phyloP scores from a whole-genome alignment of 257 asterid genomes.

The Nicotiana benthamiana region DNA sequence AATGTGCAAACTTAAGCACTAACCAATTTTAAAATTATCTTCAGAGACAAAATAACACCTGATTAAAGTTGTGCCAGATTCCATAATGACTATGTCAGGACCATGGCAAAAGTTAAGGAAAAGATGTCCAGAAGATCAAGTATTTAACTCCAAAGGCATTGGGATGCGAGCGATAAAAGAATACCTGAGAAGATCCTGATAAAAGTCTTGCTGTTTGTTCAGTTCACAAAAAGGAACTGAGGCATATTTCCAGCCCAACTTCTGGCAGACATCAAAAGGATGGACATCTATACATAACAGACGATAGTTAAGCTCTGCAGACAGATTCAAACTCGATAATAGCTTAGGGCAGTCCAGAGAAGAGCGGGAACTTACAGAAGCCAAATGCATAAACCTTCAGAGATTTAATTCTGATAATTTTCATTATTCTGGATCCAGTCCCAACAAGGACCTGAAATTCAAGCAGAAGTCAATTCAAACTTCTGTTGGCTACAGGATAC shows the following conservation, averaged over 20 bases:
- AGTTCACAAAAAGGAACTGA: conserved; percentile 58
- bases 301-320: conserved; percentile 11
- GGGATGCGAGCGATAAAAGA: not conserved
- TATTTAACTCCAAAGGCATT: not conserved
- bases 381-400: conserved; percentile 91
- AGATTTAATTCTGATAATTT: conserved; percentile 74
- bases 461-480: not conserved
- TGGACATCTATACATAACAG: conserved; percentile 56
- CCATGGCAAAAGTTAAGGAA: not conserved
- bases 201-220: conserved; percentile 60
- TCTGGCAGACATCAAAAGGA: conserved; percentile 84
- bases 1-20: not conserved
- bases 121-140: not conserved
- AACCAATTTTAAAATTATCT: not conserved
- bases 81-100: not conserved
- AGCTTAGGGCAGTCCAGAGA: not conserved
- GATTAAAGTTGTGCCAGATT: not conserved
- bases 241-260: conserved; percentile 81
- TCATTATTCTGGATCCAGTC: conserved; percentile 91
- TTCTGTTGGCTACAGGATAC: not conserved
- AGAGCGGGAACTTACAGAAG: conserved; percentile 62
- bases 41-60: not conserved
- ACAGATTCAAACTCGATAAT: not conserved
- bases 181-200: conserved; percentile 85
- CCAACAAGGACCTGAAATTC: conserved; percentile 84